Conservation (phyloP, 495 filamentous ascomycete species). For the Aspergillus cristatus region DNA sequence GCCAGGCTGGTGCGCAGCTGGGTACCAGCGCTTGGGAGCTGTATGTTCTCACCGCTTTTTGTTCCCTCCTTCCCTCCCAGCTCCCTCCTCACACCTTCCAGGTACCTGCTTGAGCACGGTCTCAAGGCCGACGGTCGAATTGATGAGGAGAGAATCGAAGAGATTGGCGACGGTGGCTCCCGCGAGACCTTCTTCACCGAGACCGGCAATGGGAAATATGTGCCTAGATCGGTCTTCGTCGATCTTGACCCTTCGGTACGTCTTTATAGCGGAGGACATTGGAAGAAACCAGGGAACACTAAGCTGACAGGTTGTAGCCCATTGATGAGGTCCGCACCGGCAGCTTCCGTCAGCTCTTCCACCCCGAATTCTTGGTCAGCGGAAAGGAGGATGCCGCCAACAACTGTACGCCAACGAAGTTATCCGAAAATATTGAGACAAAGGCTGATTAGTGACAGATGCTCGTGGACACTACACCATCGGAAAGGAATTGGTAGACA, state of each 20-base stretch:
- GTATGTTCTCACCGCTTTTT: constrained; percentile 52
- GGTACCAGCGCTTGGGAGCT: constrained; percentile 94
- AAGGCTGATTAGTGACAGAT: constrained; percentile 41
- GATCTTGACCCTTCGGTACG: constrained; percentile 78
- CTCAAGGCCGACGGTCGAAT: constrained; percentile 66
- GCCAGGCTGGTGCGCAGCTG: constrained; percentile 88
- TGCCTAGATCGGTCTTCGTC: constrained; percentile 82
- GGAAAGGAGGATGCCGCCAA: constrained; percentile 93
- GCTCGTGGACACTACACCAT: constrained; percentile 90
- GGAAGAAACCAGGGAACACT: not conserved
- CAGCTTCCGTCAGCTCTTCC: constrained; percentile 75
- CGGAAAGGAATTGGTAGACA: constrained; percentile 83
- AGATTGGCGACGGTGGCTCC: constrained; percentile 55
- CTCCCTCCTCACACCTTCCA: constrained; percentile 22
- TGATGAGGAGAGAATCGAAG: constrained; percentile 50
- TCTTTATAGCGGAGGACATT: not conserved
- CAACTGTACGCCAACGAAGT: constrained; percentile 48
- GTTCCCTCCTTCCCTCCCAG: not conserved
- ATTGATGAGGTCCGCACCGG: constrained; percentile 89
- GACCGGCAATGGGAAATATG: constrained; percentile 78
- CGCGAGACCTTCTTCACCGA: constrained; percentile 91
- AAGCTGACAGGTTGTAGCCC: constrained; percentile 37
- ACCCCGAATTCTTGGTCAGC: constrained; percentile 78
- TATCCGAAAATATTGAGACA: not conserved
- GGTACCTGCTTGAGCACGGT: constrained; percentile 87